Base-by-base conservation (phyloP, 164 flowering plant genomes). In the Nelumbo lutea region DNA sequence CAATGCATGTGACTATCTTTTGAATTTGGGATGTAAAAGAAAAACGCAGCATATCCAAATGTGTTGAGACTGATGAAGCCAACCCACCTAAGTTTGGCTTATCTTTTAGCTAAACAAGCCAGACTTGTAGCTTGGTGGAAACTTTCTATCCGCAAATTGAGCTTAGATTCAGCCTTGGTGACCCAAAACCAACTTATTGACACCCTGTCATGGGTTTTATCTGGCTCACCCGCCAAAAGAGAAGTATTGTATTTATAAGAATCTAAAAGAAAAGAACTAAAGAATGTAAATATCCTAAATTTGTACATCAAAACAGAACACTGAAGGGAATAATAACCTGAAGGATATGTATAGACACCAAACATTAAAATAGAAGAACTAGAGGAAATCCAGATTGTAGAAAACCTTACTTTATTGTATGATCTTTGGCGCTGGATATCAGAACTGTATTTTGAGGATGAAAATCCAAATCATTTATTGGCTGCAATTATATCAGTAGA, bases 381-480 rank as follows among this genome's bases (percentile, higher is more conserved):
- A 42, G 62, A 27, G 8, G 27, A 64, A 53, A 5, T 41, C 27
- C 27, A 27, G 27, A 27, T 27, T 27, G 27, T 27, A 27, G 27
- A 27, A 27, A 27, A 27, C 27, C 83, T 67, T 85, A 91, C 97
- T 87, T 89, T 79, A 91, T 88, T 52, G 95, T 85, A 69, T 80
- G 86, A 77, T 91, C 97, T 80, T 91, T 91, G 57, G 91, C 90
- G 63, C 93, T 93, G 14, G 97, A 89, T 77, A 89, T 86, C 69
- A 91, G 72, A 64, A 91, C 71, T 42, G 87, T 64, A 73, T 73
- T 83, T 68, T 83, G 91, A 73, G 97, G 96, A 75, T 91, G 97
- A 76, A 91, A 89, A 83, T 89, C 97, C 85, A 91, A 69, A 77
- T 91, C 97, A 83, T 91, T 91, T 69, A 91, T 76, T 65, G 97